Evolutionary conservation across 2,329 filamentous ascomycete species (phyloP), one percentile per base, ranked within the genome.

Genomic region (Nigrospora sphaerica): DNA sequence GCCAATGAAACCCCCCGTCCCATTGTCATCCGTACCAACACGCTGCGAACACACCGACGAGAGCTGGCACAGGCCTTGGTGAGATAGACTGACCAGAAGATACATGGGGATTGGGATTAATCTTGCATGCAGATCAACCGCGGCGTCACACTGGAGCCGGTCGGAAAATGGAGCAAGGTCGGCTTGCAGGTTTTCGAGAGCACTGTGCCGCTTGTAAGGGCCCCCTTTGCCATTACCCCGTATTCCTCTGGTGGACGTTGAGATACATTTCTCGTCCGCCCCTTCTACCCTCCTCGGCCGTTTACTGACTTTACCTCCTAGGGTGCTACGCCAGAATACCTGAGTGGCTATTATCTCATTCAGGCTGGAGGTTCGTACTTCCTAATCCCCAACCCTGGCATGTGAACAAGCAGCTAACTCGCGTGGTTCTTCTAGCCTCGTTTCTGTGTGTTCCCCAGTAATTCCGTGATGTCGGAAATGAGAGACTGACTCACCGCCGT

Each of bases 101-200:
- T 13, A 37, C 14, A 7, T 11, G 1, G 14, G 13, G 12, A 32
- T 31, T 31, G 9, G 32, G 31, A 39, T n/a, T 36, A 28, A 33
- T 13, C 28, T 16, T 19, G 11, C 34, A 14, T 33, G 17, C 42
- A 42, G 32, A 96, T 96, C 75, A 95, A 95, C 71, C 87, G 92
- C 53, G 93, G 93, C 53, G 93, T 98, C 42, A 95, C 91, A 13
- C 80, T 98, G 35, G 92, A 98, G 68, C 93, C 93, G 2, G 89
- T 98, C 16, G 93, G 93, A 51, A 97, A 97, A 68, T 98, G 93
- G 93, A 93, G 87, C 56, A 98, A 98, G 72, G 90, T 98, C 52
- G 93, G 93, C 41, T 78, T 98, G 36, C 93, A 98, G 66, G 82
- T 98, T 49, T 98, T 98, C 65, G 93, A 98, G 67, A 88, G 86